Conservation (phyloP, 2,329 filamentous ascomycete genomes). For the Huntiella savannae region DNA sequence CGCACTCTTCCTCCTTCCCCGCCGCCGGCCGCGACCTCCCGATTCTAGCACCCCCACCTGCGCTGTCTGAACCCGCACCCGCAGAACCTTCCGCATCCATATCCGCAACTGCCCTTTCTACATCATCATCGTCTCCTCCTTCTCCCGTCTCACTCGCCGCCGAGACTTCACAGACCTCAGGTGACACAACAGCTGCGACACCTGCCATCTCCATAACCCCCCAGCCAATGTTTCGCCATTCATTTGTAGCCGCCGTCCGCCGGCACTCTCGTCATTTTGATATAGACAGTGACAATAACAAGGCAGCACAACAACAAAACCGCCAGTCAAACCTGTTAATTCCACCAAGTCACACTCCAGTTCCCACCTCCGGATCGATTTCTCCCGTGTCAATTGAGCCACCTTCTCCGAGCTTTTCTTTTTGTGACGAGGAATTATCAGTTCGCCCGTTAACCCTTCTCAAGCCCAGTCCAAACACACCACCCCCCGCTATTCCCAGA, state of each 20-base stretch:
- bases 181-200: neutral
- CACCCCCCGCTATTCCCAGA: neutral
- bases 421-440: conserved; percentile 7
- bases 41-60: too few relatives aligned
- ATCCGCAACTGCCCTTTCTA: neutral
- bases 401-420: conserved; percentile 8
- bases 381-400: conserved; percentile 1
- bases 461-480: neutral
- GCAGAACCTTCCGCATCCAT: too few relatives aligned
- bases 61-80: too few relatives aligned
- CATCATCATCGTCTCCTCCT: neutral
- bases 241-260: too few relatives aligned
- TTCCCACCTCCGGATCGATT: neutral
- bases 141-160: neutral
- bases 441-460: neutral
- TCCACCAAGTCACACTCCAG: neutral
- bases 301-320: too few relatives aligned
- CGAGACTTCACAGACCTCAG: neutral
- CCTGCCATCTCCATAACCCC: neutral
- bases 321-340: neutral
- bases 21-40: too few relatives aligned
- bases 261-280: neutral
- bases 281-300: neutral
- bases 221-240: too few relatives aligned
- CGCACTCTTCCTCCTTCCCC: too few relatives aligned